phyloP scores from a whole-genome alignment of 2,329 filamentous ascomycete species.

The Colletotrichum horii region DNA sequence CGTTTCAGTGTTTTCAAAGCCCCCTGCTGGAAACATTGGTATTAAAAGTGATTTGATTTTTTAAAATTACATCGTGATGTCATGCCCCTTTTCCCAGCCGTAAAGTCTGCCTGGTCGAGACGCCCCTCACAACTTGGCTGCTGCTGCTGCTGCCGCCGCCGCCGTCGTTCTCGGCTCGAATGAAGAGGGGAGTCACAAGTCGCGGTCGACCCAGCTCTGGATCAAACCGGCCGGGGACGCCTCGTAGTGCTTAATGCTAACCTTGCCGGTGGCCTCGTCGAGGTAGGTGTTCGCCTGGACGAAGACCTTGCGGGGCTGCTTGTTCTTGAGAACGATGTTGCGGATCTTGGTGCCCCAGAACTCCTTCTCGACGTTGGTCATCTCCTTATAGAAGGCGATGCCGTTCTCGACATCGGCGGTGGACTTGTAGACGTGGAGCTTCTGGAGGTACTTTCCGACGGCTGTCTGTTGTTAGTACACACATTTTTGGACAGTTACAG shows the following conservation, averaged over 20 bases:
- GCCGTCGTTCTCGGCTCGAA: background rate
- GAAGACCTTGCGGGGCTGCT: conserved; percentile 88
- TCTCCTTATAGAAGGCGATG: conserved; percentile 80
- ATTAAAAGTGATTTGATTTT: background rate
- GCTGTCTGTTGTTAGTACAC: conserved; percentile 50
- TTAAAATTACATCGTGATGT: conserved; percentile 8
- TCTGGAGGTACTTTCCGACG: conserved; percentile 86
- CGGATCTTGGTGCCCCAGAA: conserved; percentile 86
- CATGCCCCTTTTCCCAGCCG: background rate
- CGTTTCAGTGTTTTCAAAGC: background rate
- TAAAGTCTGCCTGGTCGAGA: background rate
- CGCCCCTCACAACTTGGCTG: background rate
- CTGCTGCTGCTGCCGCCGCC: background rate
- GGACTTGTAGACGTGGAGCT: conserved; percentile 90
- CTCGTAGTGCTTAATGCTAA: conserved; percentile 85
- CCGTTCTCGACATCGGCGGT: conserved; percentile 84
- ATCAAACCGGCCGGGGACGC: conserved; percentile 81
- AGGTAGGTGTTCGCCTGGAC: conserved; percentile 90
- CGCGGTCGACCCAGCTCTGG: conserved; percentile 76
- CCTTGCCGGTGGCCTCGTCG: conserved; percentile 70
- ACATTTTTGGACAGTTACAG: background rate
- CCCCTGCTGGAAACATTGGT: background rate
- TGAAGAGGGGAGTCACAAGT: conserved; percentile 26
- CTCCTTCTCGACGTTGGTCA: conserved; percentile 80
- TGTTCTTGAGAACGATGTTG: conserved; percentile 75